Base-by-base conservation (phyloP, 1,284 basidiomycete genomes). In the Rhizoctonia solani region DNA sequence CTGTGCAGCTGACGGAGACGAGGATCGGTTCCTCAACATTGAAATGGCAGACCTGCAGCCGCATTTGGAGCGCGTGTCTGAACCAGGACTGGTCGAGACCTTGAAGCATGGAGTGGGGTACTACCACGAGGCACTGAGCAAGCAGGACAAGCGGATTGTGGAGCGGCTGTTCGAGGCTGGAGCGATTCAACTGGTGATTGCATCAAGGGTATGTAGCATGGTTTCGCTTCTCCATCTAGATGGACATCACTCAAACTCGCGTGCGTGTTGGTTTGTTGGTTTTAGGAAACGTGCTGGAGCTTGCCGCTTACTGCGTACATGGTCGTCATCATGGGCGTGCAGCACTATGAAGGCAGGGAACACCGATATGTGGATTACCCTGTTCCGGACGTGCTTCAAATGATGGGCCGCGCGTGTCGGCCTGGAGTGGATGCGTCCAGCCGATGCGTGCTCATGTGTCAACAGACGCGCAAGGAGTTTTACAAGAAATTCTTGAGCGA, bases 401-500 rank as follows among this genome's bases (percentile, higher is more conserved):
- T 99, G 96, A 97, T 99, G 86, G 97, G 97, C 46, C 86, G 90
- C 21, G 95, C 96, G 1, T 98, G 95, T 75, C 86, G 94, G 29
- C 94, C 96, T 16, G 79, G 80, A 53, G 87, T 93, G 69, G 95
- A 98, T 73, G 86, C 89, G 11, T 88, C 87, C 66, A 94, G 91
- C 72, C 89, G 93, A 19, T 98, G 95, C 74, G 89, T 99, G 6
- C 80, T 99, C 54, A 96, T 99, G 91, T 95, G 93, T 74, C 96
- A 99, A 75, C 92, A 96, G 75, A 97, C 93, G 1, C 85, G 95
- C 54, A 95, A 98, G 77, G 94, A 97, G 76, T 98, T 96, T 77
- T 98, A 97, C 83, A 98, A 96, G 79, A 99, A 99, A 78, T 98
- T 99, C 85, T 79, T 99, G 69, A 90, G 90, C 16, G 96, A 99